Evolutionary conservation across 2,329 filamentous ascomycete species (phyloP).

Genomic region (Elsinoe fawcettii): DNA sequence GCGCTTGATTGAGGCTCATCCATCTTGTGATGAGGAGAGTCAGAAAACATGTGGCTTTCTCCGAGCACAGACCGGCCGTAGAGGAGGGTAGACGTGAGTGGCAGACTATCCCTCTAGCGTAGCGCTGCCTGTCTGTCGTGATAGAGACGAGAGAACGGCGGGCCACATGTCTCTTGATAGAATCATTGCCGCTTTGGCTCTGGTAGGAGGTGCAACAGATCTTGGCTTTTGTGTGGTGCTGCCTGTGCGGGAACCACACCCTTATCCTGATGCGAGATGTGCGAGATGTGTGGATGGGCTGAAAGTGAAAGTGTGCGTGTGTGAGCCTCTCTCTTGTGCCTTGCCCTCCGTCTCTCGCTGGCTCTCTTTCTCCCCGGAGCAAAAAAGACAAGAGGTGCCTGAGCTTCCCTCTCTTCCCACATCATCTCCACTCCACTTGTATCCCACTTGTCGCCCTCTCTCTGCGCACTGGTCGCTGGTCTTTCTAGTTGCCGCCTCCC

Average conservation of each 20-base stretch:
- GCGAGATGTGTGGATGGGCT: not conserved
- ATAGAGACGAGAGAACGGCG: slow-evolving; percentile 3
- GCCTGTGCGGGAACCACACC: not conserved
- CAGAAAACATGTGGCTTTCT: slow-evolving; percentile 9
- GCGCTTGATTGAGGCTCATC: slow-evolving; percentile 13
- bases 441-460: not conserved
- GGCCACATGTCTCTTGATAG: not conserved
- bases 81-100: slow-evolving; percentile 8
- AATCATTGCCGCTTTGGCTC: no score
- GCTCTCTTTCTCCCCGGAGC: not conserved
- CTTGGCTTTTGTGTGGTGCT: no score
- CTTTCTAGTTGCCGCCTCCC: slow-evolving; percentile 10
- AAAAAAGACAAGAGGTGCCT: slow-evolving; percentile 2
- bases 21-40: not conserved
- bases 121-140: slow-evolving; percentile 1
- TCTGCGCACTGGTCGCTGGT: slow-evolving; percentile 10
- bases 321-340: no score
- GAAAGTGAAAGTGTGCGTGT: not conserved
- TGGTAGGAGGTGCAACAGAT: not conserved
- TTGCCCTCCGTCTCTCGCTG: not conserved
- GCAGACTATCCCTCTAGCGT: not conserved
- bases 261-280: not conserved
- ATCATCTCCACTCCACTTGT: slow-evolving; percentile 2
- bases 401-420: not conserved
- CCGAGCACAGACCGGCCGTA: slow-evolving; percentile 6